Base-by-base conservation (phyloP, 805 yeast genomes). In the Candida verbasci region DNA sequence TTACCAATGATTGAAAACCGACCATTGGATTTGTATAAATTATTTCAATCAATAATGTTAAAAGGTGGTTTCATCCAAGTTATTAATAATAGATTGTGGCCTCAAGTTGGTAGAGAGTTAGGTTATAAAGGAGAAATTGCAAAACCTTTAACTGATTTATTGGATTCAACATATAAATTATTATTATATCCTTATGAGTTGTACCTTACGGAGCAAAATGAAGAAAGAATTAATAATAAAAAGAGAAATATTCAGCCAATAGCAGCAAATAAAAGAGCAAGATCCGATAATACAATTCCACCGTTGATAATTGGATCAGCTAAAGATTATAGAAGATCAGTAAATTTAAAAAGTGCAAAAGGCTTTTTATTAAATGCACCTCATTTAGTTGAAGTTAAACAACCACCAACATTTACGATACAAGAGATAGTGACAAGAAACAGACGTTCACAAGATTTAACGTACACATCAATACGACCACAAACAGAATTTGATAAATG, bases 61-160 rank as follows among this genome's bases (percentile, higher is more conserved):
- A 64, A 82, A 41, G 93, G 93, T 14, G 94, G 94, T 0, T 79
- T 68, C 51, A 65, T 68, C 9, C 66, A 58, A 9, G 88, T 86
- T n/a, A 74, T 82, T 31, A 56, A 70, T 38, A 72, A 72, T 38
- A 82, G 83, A 49, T 64, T 76, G 31, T 86, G 95, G 96, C 87
- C 87, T 1, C 87, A 83, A 50, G 73, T 86, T 8, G 91, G 91
- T 10, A 67, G 88, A 37, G 95, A 85, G 47, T 60, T 86, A 34
- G 94, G 95, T 0, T 83, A 80, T 52, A 72, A 77, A 22, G 87
- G 86, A 2, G 72, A 78, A 46, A 78, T 80, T 35, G 79, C 81
- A 74, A 79, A 85, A 22, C 80, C 87, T 9, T 55, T 83, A 30
- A 78, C 86, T 10, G 74, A 87, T 11, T 73, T 87, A 1, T 60